Evolutionary conservation across 441 rosid genomes (phyloP).

Genomic region (Populus hybrid): DNA sequence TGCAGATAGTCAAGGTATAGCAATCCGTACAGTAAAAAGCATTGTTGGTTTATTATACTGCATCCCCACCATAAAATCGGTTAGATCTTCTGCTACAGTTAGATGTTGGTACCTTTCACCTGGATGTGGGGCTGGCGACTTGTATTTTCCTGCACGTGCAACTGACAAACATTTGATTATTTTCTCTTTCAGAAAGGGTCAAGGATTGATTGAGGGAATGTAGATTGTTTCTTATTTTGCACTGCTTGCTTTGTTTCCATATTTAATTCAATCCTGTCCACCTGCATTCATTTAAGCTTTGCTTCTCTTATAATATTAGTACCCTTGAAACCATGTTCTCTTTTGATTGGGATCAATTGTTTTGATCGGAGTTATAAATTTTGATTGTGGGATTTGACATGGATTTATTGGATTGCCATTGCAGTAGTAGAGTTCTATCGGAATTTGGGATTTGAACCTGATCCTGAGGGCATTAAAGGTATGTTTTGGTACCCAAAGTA

Average conservation of each 20-base stretch:
- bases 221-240: not conserved
- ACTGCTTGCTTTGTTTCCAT: not conserved
- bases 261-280: not conserved
- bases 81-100: not conserved
- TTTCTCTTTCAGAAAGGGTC: not conserved
- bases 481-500: slow-evolving; percentile 96
- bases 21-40: not conserved
- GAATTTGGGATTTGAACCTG: slow-evolving; percentile 90
- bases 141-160: not conserved
- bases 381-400: slow-evolving; percentile 5
- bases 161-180: not conserved
- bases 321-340: not conserved
- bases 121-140: not conserved
- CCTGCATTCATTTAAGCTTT: not conserved
- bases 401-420: slow-evolving; percentile 6
- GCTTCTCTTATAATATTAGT: not conserved
- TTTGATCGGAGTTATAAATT: not conserved
- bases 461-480: slow-evolving; percentile 97
- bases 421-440: slow-evolving; percentile 94
- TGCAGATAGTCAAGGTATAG: slow-evolving; percentile 91
- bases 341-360: not conserved
- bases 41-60: not conserved
- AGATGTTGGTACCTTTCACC: not conserved
- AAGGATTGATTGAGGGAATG: not conserved
- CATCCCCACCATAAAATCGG: not conserved